These are phyloP conservation scores for Passiflora organensis DNA, from an alignment of 345 rosid genomes.

Conservation along the genomic window DNA sequence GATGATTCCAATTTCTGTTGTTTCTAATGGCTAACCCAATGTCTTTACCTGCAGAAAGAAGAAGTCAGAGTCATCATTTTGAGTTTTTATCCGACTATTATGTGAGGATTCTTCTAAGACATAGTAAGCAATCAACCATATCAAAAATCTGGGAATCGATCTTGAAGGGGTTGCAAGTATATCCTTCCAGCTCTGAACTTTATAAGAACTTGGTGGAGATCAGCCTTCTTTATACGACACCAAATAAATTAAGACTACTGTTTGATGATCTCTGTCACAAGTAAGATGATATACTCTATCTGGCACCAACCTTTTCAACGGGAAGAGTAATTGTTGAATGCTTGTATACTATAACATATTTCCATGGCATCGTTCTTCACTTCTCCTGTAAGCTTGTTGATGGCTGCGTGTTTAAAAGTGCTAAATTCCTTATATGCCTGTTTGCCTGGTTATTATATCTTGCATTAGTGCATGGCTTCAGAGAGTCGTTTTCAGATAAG, in stretches of 20 bases:
- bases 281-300: slow-evolving; percentile 23
- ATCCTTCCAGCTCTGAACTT: slow-evolving; percentile 71
- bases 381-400: too few relatives aligned
- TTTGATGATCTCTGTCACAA: slow-evolving; percentile 63
- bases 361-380: too few relatives aligned
- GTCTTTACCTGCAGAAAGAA: slow-evolving; percentile 56
- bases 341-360: too few relatives aligned
- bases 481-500: too few relatives aligned
- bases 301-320: neutral
- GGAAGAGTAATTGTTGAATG: too few relatives aligned
- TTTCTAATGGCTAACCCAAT: neutral
- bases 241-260: slow-evolving; percentile 64
- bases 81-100: slow-evolving; percentile 54
- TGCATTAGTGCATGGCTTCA: too few relatives aligned
- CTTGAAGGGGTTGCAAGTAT: slow-evolving; percentile 62
- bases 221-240: slow-evolving; percentile 65
- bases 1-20: neutral
- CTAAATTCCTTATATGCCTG: too few relatives aligned
- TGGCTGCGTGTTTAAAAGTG: too few relatives aligned
- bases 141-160: slow-evolving; percentile 68
- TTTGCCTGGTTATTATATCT: too few relatives aligned
- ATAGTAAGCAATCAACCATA: slow-evolving; percentile 50
- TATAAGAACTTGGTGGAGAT: slow-evolving; percentile 55
- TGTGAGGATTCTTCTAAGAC: slow-evolving; percentile 65
- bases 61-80: slow-evolving; percentile 60